Evolutionary conservation across 352 stramenopile genomes (phyloP).

Genomic region (Globisporangium cystogenes): DNA sequence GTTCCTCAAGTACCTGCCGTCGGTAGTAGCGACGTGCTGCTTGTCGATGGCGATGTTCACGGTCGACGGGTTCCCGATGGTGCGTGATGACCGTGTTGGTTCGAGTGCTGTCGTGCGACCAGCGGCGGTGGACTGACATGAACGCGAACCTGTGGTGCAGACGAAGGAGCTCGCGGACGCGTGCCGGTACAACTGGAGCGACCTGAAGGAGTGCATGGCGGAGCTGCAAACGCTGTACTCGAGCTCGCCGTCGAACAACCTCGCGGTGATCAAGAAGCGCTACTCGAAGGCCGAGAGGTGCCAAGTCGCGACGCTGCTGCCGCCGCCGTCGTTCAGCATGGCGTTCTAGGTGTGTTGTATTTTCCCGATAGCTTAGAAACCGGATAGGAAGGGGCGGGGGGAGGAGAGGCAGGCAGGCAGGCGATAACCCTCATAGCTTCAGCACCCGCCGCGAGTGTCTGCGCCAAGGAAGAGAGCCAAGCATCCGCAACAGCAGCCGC

Average conservation of each 20-base stretch:
- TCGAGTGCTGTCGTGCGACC: not conserved
- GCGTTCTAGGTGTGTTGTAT: constrained; percentile 48
- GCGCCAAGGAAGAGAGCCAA: not conserved
- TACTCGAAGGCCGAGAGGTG: constrained; percentile 83
- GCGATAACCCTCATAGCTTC: not conserved
- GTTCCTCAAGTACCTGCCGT: constrained; percentile 83
- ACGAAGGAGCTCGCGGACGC: constrained; percentile 79
- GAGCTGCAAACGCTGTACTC: constrained; percentile 81
- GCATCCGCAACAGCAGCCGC: not conserved
- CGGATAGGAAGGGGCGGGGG: not conserved
- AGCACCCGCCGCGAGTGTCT: not conserved
- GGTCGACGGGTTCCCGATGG: constrained; percentile 78
- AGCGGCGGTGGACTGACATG: not conserved
- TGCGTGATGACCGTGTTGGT: not conserved
- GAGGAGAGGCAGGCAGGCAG: not conserved
- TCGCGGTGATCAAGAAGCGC: constrained; percentile 86
- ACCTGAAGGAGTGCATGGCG: constrained; percentile 80
- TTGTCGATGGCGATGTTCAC: constrained; percentile 86
- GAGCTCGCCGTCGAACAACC: constrained; percentile 71
- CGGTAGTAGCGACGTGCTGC: constrained; percentile 78
- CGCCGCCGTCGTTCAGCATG: constrained; percentile 77
- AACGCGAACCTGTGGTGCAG: constrained; percentile 17
- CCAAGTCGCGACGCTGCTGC: constrained; percentile 69
- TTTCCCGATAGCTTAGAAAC: constrained; percentile 10
- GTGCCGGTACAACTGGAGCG: constrained; percentile 65